Conservation (phyloP, 257 asterid genomes). For the Echites panduratus region DNA sequence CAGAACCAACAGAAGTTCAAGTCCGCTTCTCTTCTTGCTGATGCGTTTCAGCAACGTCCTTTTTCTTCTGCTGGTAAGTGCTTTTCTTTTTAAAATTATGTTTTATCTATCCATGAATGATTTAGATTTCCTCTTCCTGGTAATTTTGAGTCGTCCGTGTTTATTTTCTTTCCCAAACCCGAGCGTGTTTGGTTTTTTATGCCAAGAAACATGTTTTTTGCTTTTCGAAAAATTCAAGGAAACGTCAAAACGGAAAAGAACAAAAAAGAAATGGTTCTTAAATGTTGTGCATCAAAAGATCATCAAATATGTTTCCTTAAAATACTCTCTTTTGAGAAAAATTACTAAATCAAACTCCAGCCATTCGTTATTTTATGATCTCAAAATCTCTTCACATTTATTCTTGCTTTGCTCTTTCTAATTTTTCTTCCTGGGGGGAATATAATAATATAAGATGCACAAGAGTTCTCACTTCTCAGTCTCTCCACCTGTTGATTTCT, state of each 20-base stretch:
- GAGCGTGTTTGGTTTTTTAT: slow-evolving; percentile 8
- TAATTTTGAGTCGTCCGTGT: not conserved
- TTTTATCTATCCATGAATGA: too few relatives aligned
- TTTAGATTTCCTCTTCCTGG: not conserved
- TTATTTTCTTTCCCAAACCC: not conserved
- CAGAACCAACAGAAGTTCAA: not conserved
- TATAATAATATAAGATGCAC: not conserved
- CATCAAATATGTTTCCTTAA: slow-evolving; percentile 1
- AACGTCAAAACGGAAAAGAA: not conserved
- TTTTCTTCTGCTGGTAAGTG: slow-evolving; percentile 45
- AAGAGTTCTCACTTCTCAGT: too few relatives aligned
- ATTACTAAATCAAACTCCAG: too few relatives aligned
- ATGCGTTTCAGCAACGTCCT: slow-evolving; percentile 30
- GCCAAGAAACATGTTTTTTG: not conserved
- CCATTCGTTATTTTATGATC: not conserved
- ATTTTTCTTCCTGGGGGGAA: not conserved
- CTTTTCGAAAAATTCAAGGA: slow-evolving; percentile 16
- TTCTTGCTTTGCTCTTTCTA: not conserved
- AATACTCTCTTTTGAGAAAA: slow-evolving; percentile 4
- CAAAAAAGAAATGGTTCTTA: slow-evolving; percentile 1
- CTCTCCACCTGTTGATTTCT: not conserved
- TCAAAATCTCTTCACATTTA: not conserved
- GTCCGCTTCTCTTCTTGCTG: slow-evolving; percentile 22
- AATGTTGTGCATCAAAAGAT: not conserved
- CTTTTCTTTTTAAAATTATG: not conserved